Conservation (phyloP, 148 eudicot genomes). For the Cornus controversa region DNA sequence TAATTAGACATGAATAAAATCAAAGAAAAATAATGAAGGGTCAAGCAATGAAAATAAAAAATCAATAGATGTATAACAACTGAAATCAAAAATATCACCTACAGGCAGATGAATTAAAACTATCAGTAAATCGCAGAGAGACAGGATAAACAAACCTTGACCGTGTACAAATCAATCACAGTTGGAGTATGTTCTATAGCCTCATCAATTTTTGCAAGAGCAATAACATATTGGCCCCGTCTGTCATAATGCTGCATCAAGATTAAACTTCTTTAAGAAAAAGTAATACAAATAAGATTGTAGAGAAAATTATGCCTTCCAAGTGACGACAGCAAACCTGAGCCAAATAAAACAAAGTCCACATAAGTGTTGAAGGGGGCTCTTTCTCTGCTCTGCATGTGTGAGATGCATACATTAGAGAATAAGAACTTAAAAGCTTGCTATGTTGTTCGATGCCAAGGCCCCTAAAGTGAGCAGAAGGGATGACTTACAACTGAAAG, state of each 20-base stretch:
- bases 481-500: no score
- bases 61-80: neutral
- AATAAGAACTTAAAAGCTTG: neutral
- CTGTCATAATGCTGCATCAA: conserved; percentile 86
- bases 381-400: conserved; percentile 67
- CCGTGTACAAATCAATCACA: conserved; percentile 88
- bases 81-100: neutral
- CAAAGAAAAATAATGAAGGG: neutral
- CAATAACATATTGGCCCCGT: conserved; percentile 66
- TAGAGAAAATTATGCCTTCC: neutral
- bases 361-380: conserved; percentile 90
- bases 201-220: conserved; percentile 82
- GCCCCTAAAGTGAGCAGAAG: no score
- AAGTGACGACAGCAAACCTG: conserved; percentile 55
- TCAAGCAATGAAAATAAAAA: neutral
- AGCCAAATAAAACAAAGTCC: conserved; percentile 85
- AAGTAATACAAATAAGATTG: neutral
- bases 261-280: conserved; percentile 5
- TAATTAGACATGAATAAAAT: no score
- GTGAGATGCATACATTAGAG: conserved; percentile 2
- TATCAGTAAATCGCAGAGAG: neutral
- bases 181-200: conserved; percentile 95
- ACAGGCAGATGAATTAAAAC: neutral
- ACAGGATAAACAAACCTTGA: conserved; percentile 59
- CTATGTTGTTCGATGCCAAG: no score